phyloP scores from a whole-genome alignment of 2,329 filamentous ascomycete species.

The Pseudocercospora vitis region DNA sequence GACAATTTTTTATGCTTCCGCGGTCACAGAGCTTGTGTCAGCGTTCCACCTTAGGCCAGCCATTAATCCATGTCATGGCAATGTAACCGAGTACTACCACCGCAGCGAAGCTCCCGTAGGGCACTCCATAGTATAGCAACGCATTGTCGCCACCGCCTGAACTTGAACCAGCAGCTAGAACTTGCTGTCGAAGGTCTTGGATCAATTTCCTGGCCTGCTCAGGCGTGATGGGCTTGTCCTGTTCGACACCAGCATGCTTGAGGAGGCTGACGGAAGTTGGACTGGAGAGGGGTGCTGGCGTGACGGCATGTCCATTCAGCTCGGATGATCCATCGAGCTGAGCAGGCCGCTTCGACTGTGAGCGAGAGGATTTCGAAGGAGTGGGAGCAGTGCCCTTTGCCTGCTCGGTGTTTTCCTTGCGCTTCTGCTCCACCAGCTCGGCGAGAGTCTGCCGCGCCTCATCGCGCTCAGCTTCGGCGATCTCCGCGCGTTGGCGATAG shows the following conservation, averaged over 20 bases:
- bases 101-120: conserved; percentile 33
- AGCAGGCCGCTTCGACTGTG: conserved; percentile 18
- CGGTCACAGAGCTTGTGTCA: conserved; percentile 33
- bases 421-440: conserved; percentile 83
- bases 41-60: conserved; percentile 48
- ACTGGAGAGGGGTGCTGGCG: conserved; percentile 21
- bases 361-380: conserved; percentile 17
- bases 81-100: conserved; percentile 36
- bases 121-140: conserved; percentile 32
- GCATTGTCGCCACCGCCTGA: conserved; percentile 21
- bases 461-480: conserved; percentile 73
- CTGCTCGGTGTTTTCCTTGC: conserved; percentile 61
- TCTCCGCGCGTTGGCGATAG: conserved; percentile 74
- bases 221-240: conserved; percentile 37
- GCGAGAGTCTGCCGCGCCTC: conserved; percentile 71
- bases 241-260: conserved; percentile 35
- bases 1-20: too few species aligned
- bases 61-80: conserved; percentile 38
- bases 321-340: conserved; percentile 22
- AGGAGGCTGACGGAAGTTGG: conserved; percentile 33
- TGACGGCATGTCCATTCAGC: conserved; percentile 31
- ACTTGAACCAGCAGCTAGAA: conserved; percentile 20
- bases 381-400: conserved; percentile 15
- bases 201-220: conserved; percentile 37
- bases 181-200: conserved; percentile 33